Percentiles rank a stretch among this genome's conserved stretches.
phyloP scores from a whole-genome alignment of 495 filamentous ascomycete genomes.

The Hypoxylon fragiforme region DNA sequence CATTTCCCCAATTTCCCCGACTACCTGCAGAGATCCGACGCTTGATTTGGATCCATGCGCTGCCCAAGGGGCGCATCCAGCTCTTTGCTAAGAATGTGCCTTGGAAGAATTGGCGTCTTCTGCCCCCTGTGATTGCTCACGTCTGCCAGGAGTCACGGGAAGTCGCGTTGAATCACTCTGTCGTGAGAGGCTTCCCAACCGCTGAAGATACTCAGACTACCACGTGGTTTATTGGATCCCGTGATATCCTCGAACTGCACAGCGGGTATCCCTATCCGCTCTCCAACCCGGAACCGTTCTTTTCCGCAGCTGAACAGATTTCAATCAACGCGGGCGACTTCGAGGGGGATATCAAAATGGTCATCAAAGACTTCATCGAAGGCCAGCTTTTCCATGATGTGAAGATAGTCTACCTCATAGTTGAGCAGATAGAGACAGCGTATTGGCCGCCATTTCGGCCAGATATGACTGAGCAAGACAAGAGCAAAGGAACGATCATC shows the following conservation, averaged over 20 bases:
- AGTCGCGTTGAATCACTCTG: constrained; percentile 26
- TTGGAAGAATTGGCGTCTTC: constrained; percentile 37
- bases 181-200: constrained; percentile 38
- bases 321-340: constrained; percentile 33
- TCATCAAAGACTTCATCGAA: constrained; percentile 30
- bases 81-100: constrained; percentile 38
- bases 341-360: constrained; percentile 25
- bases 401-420: constrained; percentile 34
- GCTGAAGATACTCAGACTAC: constrained; percentile 32
- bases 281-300: constrained; percentile 38
- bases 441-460: constrained; percentile 37
- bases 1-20: constrained; percentile 32
- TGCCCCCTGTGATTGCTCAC: constrained; percentile 33
- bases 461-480: constrained; percentile 35
- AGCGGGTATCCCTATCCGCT: constrained; percentile 38
- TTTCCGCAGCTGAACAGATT: constrained; percentile 29
- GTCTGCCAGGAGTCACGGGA: constrained; percentile 35
- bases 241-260: constrained; percentile 36
- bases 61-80: constrained; percentile 35
- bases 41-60: constrained; percentile 32
- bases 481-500: constrained; percentile 36
- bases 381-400: constrained; percentile 31
- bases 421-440: constrained; percentile 36
- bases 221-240: constrained; percentile 38
- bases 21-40: constrained; percentile 37